Evolutionary conservation across 352 stramenopile species (phyloP), one percentile per base, ranked within the genome.

Genomic region (Phytophthora cryptogea): DNA sequence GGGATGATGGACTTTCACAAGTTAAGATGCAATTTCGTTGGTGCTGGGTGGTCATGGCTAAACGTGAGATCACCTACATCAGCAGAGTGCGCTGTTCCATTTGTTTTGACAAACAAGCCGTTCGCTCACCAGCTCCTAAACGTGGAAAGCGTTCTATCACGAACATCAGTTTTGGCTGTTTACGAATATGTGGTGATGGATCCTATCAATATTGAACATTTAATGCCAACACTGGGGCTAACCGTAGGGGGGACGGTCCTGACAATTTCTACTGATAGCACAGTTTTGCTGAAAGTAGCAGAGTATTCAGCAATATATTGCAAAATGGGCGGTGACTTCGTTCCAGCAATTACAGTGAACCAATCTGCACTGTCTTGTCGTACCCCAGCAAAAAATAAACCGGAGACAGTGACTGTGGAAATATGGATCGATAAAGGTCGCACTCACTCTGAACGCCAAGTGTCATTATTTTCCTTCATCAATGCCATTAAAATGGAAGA

Each of bases 21-120:
- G 9, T 36, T 78, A 10, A 54, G 32, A 39, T 78, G 69, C 23
- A 62, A 68, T 56, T 76, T 74, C 46, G 23, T 52, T 8, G 65
- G 55, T 28, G 37, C 43, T 39, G 65, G 65, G 40, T 63, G 54
- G 48, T 63, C 43, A 40, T 32, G 23, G 35, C 20, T 70, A 5
- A 48, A 11, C 8, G 23, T 67, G 14, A 54, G 10, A 44, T 70
- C 66, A 37, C 11, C 39, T 28, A 63, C 33, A 20, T 48, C 11
- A 13, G 66, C 39, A 3, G 31, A 39, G 27, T 67, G 66, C 47
- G 17, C 30, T 13, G 31, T 44, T 49, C 66, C 66, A 11, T 67
- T 74, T 46, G 28, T 70, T 10, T 11, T 70, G 28, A 14, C 23
- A 28, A 59, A 50, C 26, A 49, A 59, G n/a, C 35, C 49, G 10